These are phyloP conservation scores for Zymoseptoria ardabiliae DNA, from an alignment of 2,329 filamentous ascomycete genomes.

Conservation along the genomic window DNA sequence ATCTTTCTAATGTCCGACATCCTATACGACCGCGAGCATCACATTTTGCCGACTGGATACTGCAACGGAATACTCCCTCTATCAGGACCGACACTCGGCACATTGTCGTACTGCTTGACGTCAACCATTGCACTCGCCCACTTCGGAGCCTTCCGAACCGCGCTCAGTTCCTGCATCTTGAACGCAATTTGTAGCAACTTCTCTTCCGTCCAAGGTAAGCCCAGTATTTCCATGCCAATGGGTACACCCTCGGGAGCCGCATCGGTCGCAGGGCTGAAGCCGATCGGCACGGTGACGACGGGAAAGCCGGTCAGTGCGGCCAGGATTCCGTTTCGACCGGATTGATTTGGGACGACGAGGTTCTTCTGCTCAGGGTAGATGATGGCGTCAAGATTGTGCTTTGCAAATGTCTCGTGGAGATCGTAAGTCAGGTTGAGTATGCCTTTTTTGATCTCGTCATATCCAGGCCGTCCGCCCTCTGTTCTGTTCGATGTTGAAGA, in stretches of 20 bases:
- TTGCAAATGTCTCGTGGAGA: slow-evolving; percentile 45
- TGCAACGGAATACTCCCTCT: slow-evolving; percentile 34
- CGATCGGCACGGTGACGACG: slow-evolving; percentile 47
- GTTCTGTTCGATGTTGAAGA: slow-evolving; percentile 44
- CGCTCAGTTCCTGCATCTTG: slow-evolving; percentile 41
- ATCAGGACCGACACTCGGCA: slow-evolving; percentile 42
- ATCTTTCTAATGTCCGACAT: not conserved
- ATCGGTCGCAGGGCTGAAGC: slow-evolving; percentile 43
- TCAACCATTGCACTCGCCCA: slow-evolving; percentile 39
- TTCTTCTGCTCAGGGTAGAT: slow-evolving; percentile 61
- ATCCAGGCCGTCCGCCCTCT: slow-evolving; percentile 24
- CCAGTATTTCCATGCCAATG: slow-evolving; percentile 58
- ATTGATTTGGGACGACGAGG: slow-evolving; percentile 53
- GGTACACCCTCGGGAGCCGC: slow-evolving; percentile 53
- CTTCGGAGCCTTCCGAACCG: slow-evolving; percentile 41
- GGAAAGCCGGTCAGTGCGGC: slow-evolving; percentile 48
- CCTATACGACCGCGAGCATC: not conserved
- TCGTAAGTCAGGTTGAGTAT: slow-evolving; percentile 48
- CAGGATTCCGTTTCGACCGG: slow-evolving; percentile 52
- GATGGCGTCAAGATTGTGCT: slow-evolving; percentile 47
- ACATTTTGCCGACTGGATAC: slow-evolving; percentile 42
- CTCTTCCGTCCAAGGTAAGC: slow-evolving; percentile 49
- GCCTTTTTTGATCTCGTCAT: slow-evolving; percentile 39
- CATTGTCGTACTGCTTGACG: slow-evolving; percentile 32
- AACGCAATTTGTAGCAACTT: slow-evolving; percentile 49